Conservation (phyloP, 2,329 filamentous ascomycete genomes). For the Fusarium euwallaceae region DNA sequence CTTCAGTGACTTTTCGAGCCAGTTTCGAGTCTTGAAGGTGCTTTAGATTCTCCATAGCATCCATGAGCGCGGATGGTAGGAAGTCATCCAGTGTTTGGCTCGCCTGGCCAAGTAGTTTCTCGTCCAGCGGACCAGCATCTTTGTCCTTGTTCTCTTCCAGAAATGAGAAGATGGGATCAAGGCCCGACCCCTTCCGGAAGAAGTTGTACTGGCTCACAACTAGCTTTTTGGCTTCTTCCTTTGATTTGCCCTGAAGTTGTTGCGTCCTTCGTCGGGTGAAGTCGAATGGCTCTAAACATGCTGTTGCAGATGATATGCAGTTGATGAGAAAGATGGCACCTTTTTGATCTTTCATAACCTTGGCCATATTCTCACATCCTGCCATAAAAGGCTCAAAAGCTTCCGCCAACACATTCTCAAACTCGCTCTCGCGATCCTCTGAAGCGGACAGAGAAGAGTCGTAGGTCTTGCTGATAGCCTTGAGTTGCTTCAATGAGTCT, state of each 20-base stretch:
- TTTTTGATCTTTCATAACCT: constrained; percentile 69
- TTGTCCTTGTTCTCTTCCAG: constrained; percentile 57
- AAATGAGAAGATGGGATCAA: constrained; percentile 73
- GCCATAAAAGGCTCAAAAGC: constrained; percentile 88
- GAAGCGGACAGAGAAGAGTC: constrained; percentile 80
- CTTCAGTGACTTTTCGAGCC: constrained; percentile 82
- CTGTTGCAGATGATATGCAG: constrained; percentile 72
- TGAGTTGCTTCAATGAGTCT: constrained; percentile 83
- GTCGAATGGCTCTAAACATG: constrained; percentile 68
- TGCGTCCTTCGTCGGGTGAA: constrained; percentile 72
- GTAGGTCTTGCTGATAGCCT: constrained; percentile 85
- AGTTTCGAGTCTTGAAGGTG: constrained; percentile 79
- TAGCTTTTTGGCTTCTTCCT: constrained; percentile 68
- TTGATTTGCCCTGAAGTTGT: constrained; percentile 69
- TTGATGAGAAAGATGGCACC: constrained; percentile 80
- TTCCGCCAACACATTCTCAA: constrained; percentile 80
- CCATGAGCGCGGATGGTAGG: constrained; percentile 91
- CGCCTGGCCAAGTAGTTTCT: constrained; percentile 68
- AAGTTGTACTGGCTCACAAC: constrained; percentile 78
- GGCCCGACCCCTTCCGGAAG: constrained; percentile 80
- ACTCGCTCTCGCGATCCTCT: constrained; percentile 73
- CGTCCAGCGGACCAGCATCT: constrained; percentile 60
- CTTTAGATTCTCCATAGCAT: constrained; percentile 86
- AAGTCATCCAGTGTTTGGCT: constrained; percentile 90
- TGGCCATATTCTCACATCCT: constrained; percentile 78